Evolutionary conservation across 192 early-diverging fungal genomes (phyloP).

Genomic region (Linnemannia zychae): DNA sequence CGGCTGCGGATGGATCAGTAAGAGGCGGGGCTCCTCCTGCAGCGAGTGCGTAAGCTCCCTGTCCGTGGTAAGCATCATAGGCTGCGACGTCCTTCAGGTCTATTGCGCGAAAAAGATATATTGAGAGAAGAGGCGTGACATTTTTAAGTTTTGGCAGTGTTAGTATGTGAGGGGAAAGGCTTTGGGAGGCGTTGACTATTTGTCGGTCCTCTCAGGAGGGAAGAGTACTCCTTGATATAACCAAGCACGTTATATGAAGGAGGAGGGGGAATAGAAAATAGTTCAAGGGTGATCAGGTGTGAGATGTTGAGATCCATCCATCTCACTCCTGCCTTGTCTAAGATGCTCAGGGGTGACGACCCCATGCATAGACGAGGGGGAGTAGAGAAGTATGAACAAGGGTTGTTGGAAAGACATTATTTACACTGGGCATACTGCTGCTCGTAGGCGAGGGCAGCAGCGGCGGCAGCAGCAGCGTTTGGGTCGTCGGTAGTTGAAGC

Average conservation of each 20-base stretch:
- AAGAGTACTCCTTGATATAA: not conserved
- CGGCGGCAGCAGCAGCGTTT: constrained; percentile 27
- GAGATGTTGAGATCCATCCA: not conserved
- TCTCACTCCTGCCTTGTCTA: not conserved
- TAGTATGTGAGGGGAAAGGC: not conserved
- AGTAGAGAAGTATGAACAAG: not conserved
- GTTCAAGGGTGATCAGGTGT: not conserved
- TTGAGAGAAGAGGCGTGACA: not conserved
- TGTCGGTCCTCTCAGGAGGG: not conserved
- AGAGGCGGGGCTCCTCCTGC: constrained; percentile 11
- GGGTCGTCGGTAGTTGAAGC: constrained; percentile 24
- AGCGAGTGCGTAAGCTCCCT: constrained; percentile 37
- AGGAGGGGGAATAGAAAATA: not conserved
- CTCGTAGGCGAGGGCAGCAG: constrained; percentile 44
- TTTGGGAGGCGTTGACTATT: not conserved
- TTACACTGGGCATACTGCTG: constrained; percentile 54
- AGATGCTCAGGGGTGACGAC: not conserved
- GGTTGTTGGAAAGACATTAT: not conserved
- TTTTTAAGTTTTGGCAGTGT: not conserved
- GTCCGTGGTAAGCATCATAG: constrained; percentile 55
- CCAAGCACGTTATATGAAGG: not conserved
- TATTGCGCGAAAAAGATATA: not conserved
- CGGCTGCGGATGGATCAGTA: constrained; percentile 16
- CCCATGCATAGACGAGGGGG: not conserved
- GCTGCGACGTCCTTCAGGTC: constrained; percentile 24